These are phyloP conservation scores for Anthracocystis setariae DNA, from an alignment of 1,284 basidiomycete genomes.

Conservation along the genomic window DNA sequence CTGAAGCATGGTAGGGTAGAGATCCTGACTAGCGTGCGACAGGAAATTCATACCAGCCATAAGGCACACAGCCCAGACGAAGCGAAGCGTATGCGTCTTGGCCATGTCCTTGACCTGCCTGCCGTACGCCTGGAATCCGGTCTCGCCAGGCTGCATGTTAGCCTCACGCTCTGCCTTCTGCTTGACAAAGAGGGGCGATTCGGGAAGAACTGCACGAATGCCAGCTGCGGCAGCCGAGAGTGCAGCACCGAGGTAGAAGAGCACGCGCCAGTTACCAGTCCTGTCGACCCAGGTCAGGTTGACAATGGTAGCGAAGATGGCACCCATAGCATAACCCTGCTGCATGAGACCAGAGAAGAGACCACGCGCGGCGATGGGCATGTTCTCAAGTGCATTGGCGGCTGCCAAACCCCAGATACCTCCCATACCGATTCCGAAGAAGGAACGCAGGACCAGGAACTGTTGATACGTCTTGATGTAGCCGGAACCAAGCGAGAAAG, in stretches of 20 bases:
- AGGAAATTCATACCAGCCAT: constrained; percentile 85
- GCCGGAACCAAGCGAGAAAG: constrained; percentile 79
- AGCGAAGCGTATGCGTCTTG: constrained; percentile 83
- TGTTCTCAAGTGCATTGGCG: constrained; percentile 79
- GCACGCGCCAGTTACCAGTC: constrained; percentile 69
- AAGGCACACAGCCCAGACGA: constrained; percentile 78
- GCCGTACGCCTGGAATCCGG: constrained; percentile 76
- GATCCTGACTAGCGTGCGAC: constrained; percentile 69
- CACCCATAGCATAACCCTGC: constrained; percentile 77
- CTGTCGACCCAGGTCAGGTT: constrained; percentile 73
- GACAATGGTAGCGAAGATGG: constrained; percentile 75
- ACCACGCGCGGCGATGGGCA: constrained; percentile 86
- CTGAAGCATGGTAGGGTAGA: constrained; percentile 63
- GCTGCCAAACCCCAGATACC: constrained; percentile 57
- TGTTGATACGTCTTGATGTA: constrained; percentile 70
- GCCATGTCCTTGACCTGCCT: constrained; percentile 79
- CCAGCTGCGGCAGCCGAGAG: constrained; percentile 79
- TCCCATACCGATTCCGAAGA: constrained; percentile 76
- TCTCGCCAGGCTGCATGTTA: constrained; percentile 16
- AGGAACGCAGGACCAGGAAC: constrained; percentile 70
- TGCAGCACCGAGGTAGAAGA: constrained; percentile 72
- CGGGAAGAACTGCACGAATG: constrained; percentile 80
- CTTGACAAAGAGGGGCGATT: constrained; percentile 78
- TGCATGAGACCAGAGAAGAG: constrained; percentile 85
- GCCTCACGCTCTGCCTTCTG: constrained; percentile 68